Conservation (phyloP, 2,329 filamentous ascomycete genomes). For the Thermothelomyces thermophilus region DNA sequence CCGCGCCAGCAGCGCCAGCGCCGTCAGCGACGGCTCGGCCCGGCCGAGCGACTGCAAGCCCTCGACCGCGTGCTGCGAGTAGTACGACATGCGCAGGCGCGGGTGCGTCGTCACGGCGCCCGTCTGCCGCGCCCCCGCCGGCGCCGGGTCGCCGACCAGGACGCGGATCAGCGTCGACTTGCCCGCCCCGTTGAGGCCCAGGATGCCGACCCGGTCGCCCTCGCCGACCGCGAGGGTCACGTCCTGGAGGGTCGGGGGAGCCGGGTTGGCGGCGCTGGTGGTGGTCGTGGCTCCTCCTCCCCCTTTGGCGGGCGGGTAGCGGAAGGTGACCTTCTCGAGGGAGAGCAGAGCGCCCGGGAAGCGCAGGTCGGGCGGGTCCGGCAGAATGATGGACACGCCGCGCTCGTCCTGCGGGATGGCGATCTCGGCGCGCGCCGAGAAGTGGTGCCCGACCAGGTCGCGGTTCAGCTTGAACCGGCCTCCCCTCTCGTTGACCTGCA, state of each 20-base stretch:
- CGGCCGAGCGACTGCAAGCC: constrained; percentile 52
- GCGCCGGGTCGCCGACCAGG: constrained; percentile 44
- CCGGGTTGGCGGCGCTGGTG: too few relatives aligned
- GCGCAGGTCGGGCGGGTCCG: constrained; percentile 60
- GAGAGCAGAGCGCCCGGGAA: constrained; percentile 70
- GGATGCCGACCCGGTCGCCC: constrained; percentile 67
- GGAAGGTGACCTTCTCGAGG: constrained; percentile 61
- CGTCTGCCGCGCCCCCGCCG: constrained; percentile 35
- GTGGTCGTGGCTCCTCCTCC: too few relatives aligned
- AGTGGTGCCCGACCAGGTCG: constrained; percentile 59
- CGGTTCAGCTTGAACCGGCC: constrained; percentile 74
- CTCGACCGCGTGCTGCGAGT: constrained; percentile 74
- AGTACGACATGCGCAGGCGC: constrained; percentile 64
- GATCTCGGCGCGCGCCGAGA: constrained; percentile 57
- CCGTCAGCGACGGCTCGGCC: constrained; percentile 49
- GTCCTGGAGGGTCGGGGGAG: constrained; percentile 43
- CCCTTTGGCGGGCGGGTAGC: constrained; percentile 41
- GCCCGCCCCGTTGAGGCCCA: constrained; percentile 74
- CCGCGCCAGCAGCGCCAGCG: constrained; percentile 54
- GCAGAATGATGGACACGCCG: constrained; percentile 50
- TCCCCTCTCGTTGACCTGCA: constrained; percentile 66
- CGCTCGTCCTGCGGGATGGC: constrained; percentile 61
- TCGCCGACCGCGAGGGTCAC: constrained; percentile 63
- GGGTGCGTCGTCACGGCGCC: constrained; percentile 62
- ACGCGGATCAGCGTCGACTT: constrained; percentile 74